A percentile compares a stretch with the other conserved stretches of the same genome.
phyloP scores from a whole-genome alignment of 208 protist species.

The Chromosphaera perkinsii region DNA sequence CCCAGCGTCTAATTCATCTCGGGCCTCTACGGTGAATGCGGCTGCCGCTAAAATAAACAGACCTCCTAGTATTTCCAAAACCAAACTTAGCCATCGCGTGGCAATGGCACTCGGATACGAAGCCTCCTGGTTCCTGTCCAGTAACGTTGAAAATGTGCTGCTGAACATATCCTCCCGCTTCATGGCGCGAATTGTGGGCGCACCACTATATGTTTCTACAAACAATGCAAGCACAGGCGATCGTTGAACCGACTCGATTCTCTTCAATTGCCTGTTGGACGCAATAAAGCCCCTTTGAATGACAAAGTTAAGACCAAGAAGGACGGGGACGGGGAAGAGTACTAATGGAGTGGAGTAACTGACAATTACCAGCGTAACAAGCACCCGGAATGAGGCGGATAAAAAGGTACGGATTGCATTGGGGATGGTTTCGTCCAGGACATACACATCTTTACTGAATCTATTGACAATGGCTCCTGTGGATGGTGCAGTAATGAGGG shows the following conservation, averaged over 20 bases:
- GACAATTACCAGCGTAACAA: slow-evolving; percentile 51
- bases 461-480: slow-evolving; percentile 85
- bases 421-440: slow-evolving; percentile 59
- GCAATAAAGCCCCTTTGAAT: slow-evolving; percentile 71
- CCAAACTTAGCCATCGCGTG: slow-evolving; percentile 44
- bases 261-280: slow-evolving; percentile 54
- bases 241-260: slow-evolving; percentile 61
- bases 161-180: slow-evolving; percentile 18
- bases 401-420: slow-evolving; percentile 29
- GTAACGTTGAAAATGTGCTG: background rate
- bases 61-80: slow-evolving; percentile 67
- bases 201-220: slow-evolving; percentile 59
- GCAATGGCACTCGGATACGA: slow-evolving; percentile 37
- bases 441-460: slow-evolving; percentile 77
- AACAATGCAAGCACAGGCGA: slow-evolving; percentile 67
- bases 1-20: slow-evolving; percentile 30
- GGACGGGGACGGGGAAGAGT: slow-evolving; percentile 48
- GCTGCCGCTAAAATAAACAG: slow-evolving; percentile 56
- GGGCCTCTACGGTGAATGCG: slow-evolving; percentile 44
- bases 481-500: too few relatives aligned
- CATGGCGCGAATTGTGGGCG: slow-evolving; percentile 64
- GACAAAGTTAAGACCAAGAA: slow-evolving; percentile 63
- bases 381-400: slow-evolving; percentile 20
- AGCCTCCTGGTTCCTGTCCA: slow-evolving; percentile 40
- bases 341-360: slow-evolving; percentile 59